Evolutionary conservation across 2,329 filamentous ascomycete species (phyloP).

Genomic region (Trematosphaeria pertusa): DNA sequence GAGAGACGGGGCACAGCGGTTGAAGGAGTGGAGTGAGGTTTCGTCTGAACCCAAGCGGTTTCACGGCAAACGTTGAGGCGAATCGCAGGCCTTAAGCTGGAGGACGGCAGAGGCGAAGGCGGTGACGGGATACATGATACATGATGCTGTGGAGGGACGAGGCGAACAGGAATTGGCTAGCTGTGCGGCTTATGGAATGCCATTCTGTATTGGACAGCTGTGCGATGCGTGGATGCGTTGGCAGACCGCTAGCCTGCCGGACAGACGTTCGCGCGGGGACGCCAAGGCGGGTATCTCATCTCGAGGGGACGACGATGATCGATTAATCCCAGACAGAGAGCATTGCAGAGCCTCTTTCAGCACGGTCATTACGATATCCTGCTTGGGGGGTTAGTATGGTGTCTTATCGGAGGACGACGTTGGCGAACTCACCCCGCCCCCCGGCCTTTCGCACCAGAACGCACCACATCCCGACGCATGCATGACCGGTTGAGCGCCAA

Average conservation of each 20-base stretch:
- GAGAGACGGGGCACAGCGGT: constrained; percentile 12
- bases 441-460: too few species aligned
- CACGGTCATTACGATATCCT: neutral
- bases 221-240: constrained; percentile 46
- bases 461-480: too few species aligned
- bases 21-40: constrained; percentile 17
- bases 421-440: neutral
- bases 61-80: constrained; percentile 26
- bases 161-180: constrained; percentile 37
- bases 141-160: constrained; percentile 41
- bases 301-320: neutral
- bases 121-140: constrained; percentile 48
- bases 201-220: constrained; percentile 36
- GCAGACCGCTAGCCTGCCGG: constrained; percentile 36
- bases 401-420: neutral
- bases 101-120: constrained; percentile 29
- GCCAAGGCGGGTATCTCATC: constrained; percentile 14
- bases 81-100: constrained; percentile 29
- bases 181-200: constrained; percentile 40
- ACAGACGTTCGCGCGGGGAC: constrained; percentile 11
- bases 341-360: neutral
- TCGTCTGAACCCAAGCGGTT: constrained; percentile 24
- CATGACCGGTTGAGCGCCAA: too few species aligned
- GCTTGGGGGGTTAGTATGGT: neutral
- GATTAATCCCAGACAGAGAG: neutral